A percentile compares a stretch with the other conserved stretches of the same genome.
Conservation (phyloP, 352 stramenopile species). For the Peronospora belbahrii region DNA sequence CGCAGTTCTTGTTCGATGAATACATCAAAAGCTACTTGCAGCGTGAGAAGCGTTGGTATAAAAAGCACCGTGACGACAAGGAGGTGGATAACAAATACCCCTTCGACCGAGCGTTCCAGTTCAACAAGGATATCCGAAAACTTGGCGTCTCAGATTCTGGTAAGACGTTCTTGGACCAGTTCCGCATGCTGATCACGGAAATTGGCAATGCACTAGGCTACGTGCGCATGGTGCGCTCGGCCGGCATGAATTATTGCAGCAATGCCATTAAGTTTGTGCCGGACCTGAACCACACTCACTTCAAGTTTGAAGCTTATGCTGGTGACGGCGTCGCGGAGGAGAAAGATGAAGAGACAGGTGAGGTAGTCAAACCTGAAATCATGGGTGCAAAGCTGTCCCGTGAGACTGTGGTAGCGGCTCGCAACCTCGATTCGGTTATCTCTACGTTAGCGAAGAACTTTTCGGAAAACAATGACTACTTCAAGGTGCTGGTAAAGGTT, state of each 20-base stretch:
- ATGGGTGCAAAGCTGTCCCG: conserved; percentile 58
- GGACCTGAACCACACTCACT: conserved; percentile 83
- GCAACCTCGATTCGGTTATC: conserved; percentile 85
- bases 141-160: conserved; percentile 79
- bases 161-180: conserved; percentile 87
- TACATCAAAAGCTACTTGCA: conserved; percentile 92
- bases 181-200: conserved; percentile 87
- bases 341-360: conserved; percentile 52
- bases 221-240: conserved; percentile 89
- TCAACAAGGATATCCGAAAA: conserved; percentile 89
- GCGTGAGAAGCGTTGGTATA: conserved; percentile 90
- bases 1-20: conserved; percentile 91
- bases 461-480: conserved; percentile 90
- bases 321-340: conserved; percentile 48
- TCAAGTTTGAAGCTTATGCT: conserved; percentile 70
- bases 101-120: conserved; percentile 86
- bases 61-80: conserved; percentile 85
- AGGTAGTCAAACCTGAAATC: conserved; percentile 37
- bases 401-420: conserved; percentile 75
- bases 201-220: conserved; percentile 92
- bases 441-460: conserved; percentile 86
- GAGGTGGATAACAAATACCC: conserved; percentile 91
- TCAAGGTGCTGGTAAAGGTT: conserved; percentile 85
- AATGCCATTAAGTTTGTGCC: conserved; percentile 90
- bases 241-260: conserved; percentile 89